Base-by-base conservation (phyloP, 2,329 filamentous ascomycete species). In the Neofusicoccum laricinum region DNA sequence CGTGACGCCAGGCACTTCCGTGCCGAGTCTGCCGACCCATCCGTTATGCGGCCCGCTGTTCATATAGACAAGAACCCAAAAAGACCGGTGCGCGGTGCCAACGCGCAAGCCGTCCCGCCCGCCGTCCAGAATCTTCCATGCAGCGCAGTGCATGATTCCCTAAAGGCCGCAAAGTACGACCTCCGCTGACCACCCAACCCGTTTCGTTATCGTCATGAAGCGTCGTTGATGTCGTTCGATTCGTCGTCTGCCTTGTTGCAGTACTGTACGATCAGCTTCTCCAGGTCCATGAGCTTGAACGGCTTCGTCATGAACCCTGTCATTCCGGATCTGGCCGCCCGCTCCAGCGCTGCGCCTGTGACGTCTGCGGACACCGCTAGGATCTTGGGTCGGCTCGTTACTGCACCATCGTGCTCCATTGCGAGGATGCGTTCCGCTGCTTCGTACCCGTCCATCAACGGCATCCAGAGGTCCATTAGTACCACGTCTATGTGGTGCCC, bases 381-480 rank as follows among this genome's bases (percentile, higher is more conserved):
- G 41, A 90, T 76, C 38, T 81, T 80, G 46, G 81, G 78, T 63
- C 45, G 64, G 30, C 2, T 49, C 36, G 11, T 21, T 11, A 89
- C 75, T 46, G 66, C 69, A 11, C 67, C 64, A 21, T 62, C 64
- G 12, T 64, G 75, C n/a, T 79, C 72, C 78, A 88, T 82, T 25
- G 79, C 76, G 11, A 90, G 75, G 48, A 91, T 91, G 51, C 81
- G 78, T 69, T 85, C 81, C 0, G 88, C 86, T 1, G 89, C 89
- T 71, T 90, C 85, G 68, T 90, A 91, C 1, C 89, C 89, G 70
- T 91, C 88, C 81, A 91, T 87, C 67, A 87, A 80, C 0, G 89
- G 89, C 88, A 91, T 91, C 89, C 89, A 91, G 10, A 91, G 81
- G 74, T 91, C 89, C 89, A 91, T 91, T 48, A 91, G 77, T 25